phyloP scores from a whole-genome alignment of 129 eudicot species.

The Heracleum sosnowskyi region DNA sequence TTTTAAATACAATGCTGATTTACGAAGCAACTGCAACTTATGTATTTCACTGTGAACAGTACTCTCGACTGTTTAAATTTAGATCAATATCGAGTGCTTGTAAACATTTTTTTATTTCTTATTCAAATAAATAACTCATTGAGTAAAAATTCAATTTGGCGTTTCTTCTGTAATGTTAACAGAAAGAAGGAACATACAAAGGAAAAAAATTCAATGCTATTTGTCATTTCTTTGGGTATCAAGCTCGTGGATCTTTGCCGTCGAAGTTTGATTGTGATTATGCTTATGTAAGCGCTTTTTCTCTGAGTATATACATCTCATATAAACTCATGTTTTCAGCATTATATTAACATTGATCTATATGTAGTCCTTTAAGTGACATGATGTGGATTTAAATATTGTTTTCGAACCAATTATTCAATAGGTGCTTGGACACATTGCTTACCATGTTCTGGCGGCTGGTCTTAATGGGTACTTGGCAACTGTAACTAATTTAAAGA shows the following conservation, averaged over 20 bases:
- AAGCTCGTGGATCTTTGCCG: conserved; percentile 93
- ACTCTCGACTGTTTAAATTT: neutral
- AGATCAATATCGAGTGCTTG: neutral
- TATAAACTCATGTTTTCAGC: conserved; percentile 4
- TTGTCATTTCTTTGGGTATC: conserved; percentile 94
- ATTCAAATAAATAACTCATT: neutral
- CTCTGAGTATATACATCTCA: neutral
- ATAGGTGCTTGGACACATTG: conserved; percentile 89
- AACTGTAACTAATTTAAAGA: conserved; percentile 77
- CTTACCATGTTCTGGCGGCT: conserved; percentile 89
- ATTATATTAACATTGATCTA: neutral
- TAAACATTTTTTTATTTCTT: neutral
- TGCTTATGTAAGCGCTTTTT: conserved; percentile 63
- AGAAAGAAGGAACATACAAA: conserved; percentile 92
- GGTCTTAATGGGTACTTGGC: conserved; percentile 97
- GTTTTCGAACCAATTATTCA: neutral
- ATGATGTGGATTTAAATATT: neutral
- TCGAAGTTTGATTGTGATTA: conserved; percentile 94
- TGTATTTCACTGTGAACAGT: neutral
- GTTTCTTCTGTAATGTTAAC: conserved; percentile 19
- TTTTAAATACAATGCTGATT: neutral
- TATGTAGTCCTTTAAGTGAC: neutral
- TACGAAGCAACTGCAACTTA: neutral
- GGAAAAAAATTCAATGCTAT: conserved; percentile 87
- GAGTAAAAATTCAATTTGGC: neutral